Evolutionary conservation across 306 rosid genomes (phyloP).

Genomic region (Cucumis melo): DNA sequence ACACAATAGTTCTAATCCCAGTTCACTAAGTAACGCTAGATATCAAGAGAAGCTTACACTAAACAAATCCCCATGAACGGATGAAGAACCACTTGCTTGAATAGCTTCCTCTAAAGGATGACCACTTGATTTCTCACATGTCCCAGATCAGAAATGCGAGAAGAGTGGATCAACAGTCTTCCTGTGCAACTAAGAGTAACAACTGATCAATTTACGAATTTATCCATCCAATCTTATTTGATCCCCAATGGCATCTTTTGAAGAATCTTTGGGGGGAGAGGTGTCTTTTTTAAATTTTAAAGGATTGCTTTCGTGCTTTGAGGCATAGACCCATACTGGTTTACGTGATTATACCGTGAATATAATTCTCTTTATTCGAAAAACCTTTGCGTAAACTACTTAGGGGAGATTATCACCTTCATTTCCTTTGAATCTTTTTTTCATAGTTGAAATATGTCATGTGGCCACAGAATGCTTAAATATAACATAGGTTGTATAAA

Average conservation of each 20-base stretch:
- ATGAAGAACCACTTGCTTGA: neutral
- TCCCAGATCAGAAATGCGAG: neutral
- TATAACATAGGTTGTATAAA: neutral
- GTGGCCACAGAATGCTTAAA: neutral
- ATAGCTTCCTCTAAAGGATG: neutral
- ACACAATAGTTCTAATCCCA: neutral
- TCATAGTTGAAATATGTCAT: neutral
- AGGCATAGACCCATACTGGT: neutral
- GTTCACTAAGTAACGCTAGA: neutral
- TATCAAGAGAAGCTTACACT: neutral
- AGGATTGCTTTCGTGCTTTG: neutral
- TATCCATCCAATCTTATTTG: neutral
- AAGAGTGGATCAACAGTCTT: slow-evolving; percentile 20
- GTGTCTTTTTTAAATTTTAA: neutral
- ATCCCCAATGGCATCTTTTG: neutral
- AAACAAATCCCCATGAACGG: neutral
- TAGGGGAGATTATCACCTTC: neutral
- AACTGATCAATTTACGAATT: neutral
- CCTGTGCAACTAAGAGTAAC: neutral
- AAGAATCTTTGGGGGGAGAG: neutral
- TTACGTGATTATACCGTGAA: neutral
- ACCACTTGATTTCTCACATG: neutral
- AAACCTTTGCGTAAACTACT: neutral
- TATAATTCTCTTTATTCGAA: neutral
- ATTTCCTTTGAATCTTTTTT: neutral